Evolutionary conservation across 2,329 filamentous ascomycete genomes (phyloP), one percentile per base, ranked within the genome.

Genomic region (Xylaria sp.): DNA sequence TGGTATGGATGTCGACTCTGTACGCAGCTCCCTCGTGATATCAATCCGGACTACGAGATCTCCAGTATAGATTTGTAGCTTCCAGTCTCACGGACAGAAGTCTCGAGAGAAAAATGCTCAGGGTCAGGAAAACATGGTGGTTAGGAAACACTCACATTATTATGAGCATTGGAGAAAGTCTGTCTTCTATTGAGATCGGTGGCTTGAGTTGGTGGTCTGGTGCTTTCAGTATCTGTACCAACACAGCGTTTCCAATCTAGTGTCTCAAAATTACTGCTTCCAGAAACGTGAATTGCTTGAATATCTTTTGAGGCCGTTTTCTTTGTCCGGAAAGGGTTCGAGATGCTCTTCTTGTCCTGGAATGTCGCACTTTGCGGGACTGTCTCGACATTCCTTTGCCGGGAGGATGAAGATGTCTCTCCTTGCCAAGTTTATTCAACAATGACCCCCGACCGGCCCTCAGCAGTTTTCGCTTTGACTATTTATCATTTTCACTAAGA

Each of bases 391-490:
- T 62, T 63, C 63, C 60, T 53, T 46, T 51, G 54, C 44, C 55
- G 50, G 39, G 34, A 29, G 54, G 17, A 17, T n/a, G n/a, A 19
- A 9, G 26, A 49, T 51, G 52, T 62, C 63, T 62, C 56, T 51
- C 51, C 49, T 29, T 61, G 63, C 62, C 48, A 62, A 61, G 51
- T 50, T 48, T 60, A 55, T 50, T 63, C 56, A 60, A 63, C 60
- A 59, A 67, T 64, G 54, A 48, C 54, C 56, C 50, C 44, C 54
- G 55, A 42, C 44, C 16, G 19, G 21, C 17, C 29, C 21, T 43
- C 19, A 20, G 46, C 43, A 40, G 43, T 41, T 42, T 39, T 21
- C 22, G 19, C 24, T 52, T 45, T 45, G 43, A 40, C 43, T 34
- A 38, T 51, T 50, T 39, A 26, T 47, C 29, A 39, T 52, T 56